phyloP scores from a whole-genome alignment of 805 yeast genomes.

The Saturnispora galanensis region DNA sequence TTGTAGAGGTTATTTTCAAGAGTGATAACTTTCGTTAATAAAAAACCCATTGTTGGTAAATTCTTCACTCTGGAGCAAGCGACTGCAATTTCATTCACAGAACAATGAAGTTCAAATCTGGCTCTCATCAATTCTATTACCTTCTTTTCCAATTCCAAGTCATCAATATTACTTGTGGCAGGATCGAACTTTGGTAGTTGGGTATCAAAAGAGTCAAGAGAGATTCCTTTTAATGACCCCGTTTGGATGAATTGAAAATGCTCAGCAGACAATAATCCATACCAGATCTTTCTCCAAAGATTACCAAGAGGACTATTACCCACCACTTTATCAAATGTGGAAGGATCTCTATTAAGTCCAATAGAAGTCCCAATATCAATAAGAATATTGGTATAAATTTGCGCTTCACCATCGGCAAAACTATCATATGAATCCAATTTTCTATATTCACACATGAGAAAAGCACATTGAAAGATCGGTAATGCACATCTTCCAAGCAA shows the following conservation, averaged over 20 bases:
- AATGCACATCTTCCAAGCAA: slow-evolving; percentile 39
- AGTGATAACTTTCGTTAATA: slow-evolving; percentile 28
- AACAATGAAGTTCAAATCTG: slow-evolving; percentile 24
- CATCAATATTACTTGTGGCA: slow-evolving; percentile 27
- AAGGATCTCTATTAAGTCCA: slow-evolving; percentile 64
- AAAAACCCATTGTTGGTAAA: slow-evolving; percentile 29
- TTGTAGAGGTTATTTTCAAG: slow-evolving; percentile 29
- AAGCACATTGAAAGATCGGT: slow-evolving; percentile 44
- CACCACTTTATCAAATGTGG: slow-evolving; percentile 27
- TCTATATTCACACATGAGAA: slow-evolving; percentile 42
- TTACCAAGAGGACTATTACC: slow-evolving; percentile 26
- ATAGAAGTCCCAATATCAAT: slow-evolving; percentile 61
- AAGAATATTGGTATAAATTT: slow-evolving; percentile 44
- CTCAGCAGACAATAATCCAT: slow-evolving; percentile 37
- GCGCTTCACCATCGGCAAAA: slow-evolving; percentile 49
- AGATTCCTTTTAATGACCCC: slow-evolving; percentile 39
- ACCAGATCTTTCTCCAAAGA: slow-evolving; percentile 53
- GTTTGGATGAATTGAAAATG: slow-evolving; percentile 33
- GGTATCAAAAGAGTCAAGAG: slow-evolving; percentile 39
- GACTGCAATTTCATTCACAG: slow-evolving; percentile 27
- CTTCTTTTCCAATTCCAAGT: slow-evolving; percentile 33
- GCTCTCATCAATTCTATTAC: slow-evolving; percentile 27
- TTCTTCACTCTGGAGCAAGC: slow-evolving; percentile 33
- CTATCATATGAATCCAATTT: slow-evolving; percentile 41
- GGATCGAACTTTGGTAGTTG: slow-evolving; percentile 35